phyloP scores from a whole-genome alignment of 1,284 basidiomycete genomes.

The Austroboletus rostrupii region DNA sequence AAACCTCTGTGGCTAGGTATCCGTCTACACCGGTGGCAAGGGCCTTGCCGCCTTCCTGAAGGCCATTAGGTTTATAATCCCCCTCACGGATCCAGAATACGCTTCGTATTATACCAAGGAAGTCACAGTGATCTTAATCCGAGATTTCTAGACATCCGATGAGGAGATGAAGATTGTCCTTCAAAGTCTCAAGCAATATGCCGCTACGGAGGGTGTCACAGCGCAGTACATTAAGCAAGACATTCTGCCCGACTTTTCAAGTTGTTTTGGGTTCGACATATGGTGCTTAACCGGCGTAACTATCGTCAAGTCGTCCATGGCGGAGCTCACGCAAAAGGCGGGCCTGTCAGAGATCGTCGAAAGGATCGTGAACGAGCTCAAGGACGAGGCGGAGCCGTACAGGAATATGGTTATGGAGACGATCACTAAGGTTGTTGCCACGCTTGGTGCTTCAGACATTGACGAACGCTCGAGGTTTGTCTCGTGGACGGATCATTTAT shows the following conservation, averaged over 20 bases:
- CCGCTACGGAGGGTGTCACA: conserved; percentile 95
- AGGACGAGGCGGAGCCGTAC: conserved; percentile 96
- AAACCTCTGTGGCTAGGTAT: conserved; percentile 99
- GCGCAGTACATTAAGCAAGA: conserved; percentile 93
- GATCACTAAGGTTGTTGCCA: conserved; percentile 93
- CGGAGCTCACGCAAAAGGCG: conserved; percentile 94
- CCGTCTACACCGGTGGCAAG: conserved; percentile 95
- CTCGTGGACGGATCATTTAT: conserved; percentile 97
- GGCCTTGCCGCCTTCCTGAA: conserved; percentile 98
- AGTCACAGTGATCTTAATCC: conserved; percentile 95
- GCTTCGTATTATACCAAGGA: conserved; percentile 98
- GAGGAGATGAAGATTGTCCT: conserved; percentile 99
- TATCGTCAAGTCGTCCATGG: conserved; percentile 98
- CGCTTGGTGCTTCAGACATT: conserved; percentile 92
- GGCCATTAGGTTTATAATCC: conserved; percentile 99
- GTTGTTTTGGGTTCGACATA: conserved; percentile 95
- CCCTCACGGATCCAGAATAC: conserved; percentile 99
- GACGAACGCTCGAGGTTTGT: conserved; percentile 94
- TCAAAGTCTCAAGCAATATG: conserved; percentile 98
- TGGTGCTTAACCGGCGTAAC: conserved; percentile 96
- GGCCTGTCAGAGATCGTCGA: conserved; percentile 96
- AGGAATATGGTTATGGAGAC: conserved; percentile 99
- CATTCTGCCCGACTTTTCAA: conserved; percentile 99
- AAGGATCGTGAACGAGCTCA: conserved; percentile 92
- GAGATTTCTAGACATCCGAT: conserved; percentile 98